These are phyloP conservation scores for Trebouxia gelatinosa DNA, from an alignment of 163 green algal species.

Conservation along the genomic window DNA sequence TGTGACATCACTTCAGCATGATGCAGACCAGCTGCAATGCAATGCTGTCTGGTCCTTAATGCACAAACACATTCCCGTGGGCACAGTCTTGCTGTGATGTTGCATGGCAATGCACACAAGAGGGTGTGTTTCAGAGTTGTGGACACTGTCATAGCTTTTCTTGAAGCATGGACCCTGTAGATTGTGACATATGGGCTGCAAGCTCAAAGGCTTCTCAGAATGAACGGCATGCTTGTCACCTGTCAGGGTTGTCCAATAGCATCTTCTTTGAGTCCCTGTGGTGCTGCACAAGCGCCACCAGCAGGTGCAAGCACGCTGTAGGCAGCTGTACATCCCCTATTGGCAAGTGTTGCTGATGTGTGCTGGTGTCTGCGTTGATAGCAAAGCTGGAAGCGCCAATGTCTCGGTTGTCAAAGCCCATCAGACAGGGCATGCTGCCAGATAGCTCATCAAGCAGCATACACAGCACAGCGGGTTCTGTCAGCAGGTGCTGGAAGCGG, in stretches of 20 bases:
- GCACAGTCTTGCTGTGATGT: background rate
- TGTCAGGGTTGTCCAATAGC: constrained; percentile 24
- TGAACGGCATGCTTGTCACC: constrained; percentile 1
- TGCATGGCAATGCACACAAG: too few species aligned
- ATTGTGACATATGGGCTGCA: background rate
- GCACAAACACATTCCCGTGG: background rate
- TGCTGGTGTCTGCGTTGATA: background rate
- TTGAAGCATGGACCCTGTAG: background rate
- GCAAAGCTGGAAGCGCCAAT: background rate
- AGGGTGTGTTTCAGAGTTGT: too few species aligned
- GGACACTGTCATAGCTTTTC: too few species aligned
- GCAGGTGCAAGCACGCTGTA: constrained; percentile 47
- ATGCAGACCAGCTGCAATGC: background rate
- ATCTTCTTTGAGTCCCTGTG: constrained; percentile 33
- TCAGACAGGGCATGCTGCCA: background rate
- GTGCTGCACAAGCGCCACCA: constrained; percentile 36
- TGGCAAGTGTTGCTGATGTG: constrained; percentile 33
- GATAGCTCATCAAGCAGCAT: background rate
- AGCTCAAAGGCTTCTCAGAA: background rate
- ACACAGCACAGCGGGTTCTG: constrained; percentile 20
- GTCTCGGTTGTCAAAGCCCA: background rate
- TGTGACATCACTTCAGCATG: too few species aligned
- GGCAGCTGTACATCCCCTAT: constrained; percentile 55
- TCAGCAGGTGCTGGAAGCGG: background rate
- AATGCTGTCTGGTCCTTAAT: background rate